Conservation (phyloP, 192 early-diverging fungal species). For the Coemansia reversa region DNA sequence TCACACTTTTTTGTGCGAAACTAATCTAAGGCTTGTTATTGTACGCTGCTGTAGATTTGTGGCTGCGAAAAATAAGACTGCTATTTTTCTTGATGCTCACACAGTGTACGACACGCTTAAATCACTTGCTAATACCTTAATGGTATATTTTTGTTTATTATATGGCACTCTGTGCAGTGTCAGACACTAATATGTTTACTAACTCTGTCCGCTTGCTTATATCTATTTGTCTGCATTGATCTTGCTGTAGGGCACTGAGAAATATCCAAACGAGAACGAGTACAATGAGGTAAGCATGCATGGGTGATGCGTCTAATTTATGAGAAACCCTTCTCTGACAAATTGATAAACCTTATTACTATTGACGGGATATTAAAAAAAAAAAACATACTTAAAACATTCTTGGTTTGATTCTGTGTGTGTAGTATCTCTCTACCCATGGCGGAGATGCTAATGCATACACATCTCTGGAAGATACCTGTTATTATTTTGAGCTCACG, state of each 20-base stretch:
- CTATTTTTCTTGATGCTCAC: no score
- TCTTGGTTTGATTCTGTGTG: not conserved
- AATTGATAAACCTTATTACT: not conserved
- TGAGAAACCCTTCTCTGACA: no score
- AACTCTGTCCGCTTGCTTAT: no score
- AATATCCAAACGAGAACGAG: constrained; percentile 77
- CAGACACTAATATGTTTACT: no score
- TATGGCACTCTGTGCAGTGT: no score
- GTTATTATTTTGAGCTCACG: constrained; percentile 52
- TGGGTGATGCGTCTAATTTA: not conserved
- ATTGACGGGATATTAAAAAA: not conserved
- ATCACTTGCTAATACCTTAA: no score
- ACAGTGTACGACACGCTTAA: no score
- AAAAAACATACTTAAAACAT: not conserved
- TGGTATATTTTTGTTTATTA: no score
- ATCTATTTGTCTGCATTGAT: not conserved
- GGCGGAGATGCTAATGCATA: constrained; percentile 55
- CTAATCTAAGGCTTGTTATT: no score
- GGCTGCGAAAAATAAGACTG: no score
- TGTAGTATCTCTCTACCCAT: constrained; percentile 40
- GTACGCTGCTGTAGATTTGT: no score
- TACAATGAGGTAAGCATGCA: constrained; percentile 55
- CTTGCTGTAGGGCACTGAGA: constrained; percentile 57
- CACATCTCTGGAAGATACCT: constrained; percentile 51
- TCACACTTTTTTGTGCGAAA: no score